A percentile compares a stretch with the other conserved stretches of the same genome.
Evolutionary conservation across 1,139 yeast genomes (phyloP).

Genomic region (Sugiyamaella novakii): DNA sequence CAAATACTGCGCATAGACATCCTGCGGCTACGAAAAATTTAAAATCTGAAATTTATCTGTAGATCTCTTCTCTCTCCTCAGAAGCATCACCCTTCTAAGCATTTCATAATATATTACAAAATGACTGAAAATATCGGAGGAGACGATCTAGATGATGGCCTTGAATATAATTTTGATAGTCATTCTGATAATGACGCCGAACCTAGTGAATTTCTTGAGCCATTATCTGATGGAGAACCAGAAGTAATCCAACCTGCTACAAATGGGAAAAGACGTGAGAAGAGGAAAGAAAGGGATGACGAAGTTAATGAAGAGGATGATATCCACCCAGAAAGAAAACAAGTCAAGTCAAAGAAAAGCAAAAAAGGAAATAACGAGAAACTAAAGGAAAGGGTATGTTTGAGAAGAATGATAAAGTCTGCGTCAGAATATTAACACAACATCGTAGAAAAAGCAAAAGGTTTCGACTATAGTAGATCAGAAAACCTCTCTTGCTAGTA

Average conservation of each 20-base stretch:
- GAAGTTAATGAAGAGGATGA: constrained; percentile 21
- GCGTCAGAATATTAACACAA: too few relatives aligned
- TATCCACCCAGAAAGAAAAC: constrained; percentile 18
- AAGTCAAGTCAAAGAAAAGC: constrained; percentile 22
- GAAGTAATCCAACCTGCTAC: constrained; percentile 25
- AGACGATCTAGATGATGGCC: constrained; percentile 72
- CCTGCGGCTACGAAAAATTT: too few relatives aligned
- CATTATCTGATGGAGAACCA: constrained; percentile 28
- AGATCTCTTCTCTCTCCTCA: neutral
- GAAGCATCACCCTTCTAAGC: too few relatives aligned
- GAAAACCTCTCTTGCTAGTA: constrained; percentile 53
- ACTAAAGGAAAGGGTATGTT: constrained; percentile 21
- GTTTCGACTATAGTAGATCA: constrained; percentile 59
- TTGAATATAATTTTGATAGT: constrained; percentile 55
- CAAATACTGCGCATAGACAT: too few relatives aligned
- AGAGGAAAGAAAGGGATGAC: constrained; percentile 21
- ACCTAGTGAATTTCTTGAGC: constrained; percentile 32
- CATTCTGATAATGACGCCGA: constrained; percentile 44
- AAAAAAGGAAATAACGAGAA: constrained; percentile 30
- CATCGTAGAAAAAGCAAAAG: constrained; percentile 57
- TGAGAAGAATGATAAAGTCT: too few relatives aligned
- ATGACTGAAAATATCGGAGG: constrained; percentile 11
- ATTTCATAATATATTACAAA: too few relatives aligned
- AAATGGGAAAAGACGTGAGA: constrained; percentile 26
- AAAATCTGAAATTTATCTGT: neutral